Evolutionary conservation across 2,329 filamentous ascomycete species (phyloP).

Genomic region (Beauveria bassiana): DNA sequence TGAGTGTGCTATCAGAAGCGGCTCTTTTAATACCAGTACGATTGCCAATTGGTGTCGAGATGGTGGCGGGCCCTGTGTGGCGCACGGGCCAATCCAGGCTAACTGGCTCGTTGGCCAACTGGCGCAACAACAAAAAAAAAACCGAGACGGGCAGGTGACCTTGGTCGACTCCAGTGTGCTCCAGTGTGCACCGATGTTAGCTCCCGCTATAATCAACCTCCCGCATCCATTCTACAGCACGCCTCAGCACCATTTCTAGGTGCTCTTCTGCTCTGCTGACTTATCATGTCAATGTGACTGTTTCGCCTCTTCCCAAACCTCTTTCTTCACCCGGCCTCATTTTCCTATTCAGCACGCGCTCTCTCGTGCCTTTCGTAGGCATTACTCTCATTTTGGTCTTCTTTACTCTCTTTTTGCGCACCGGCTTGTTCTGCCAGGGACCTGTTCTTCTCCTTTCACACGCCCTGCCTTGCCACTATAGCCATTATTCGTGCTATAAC

Average conservation of each 20-base stretch:
- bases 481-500: background rate
- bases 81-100: background rate
- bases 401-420: background rate
- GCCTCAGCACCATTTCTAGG: background rate
- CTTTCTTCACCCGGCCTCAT: background rate
- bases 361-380: constrained; percentile 7
- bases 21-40: background rate
- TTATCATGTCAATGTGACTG: constrained; percentile 11
- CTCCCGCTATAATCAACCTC: background rate
- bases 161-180: background rate
- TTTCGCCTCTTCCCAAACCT: constrained; percentile 1
- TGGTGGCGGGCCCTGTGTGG: constrained; percentile 4
- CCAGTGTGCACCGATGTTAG: background rate
- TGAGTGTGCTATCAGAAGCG: constrained; percentile 5
- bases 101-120: background rate
- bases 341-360: background rate
- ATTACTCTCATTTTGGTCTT: constrained; percentile 1
- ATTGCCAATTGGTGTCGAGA: background rate
- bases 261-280: constrained; percentile 7
- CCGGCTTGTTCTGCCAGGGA: background rate
- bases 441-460: background rate
- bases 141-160: constrained; percentile 8
- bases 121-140: constrained; percentile 1
- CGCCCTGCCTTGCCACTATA: background rate
- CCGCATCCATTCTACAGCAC: background rate